phyloP scores from a whole-genome alignment of 78 protist species.

The Dictyostelium purpureum region DNA sequence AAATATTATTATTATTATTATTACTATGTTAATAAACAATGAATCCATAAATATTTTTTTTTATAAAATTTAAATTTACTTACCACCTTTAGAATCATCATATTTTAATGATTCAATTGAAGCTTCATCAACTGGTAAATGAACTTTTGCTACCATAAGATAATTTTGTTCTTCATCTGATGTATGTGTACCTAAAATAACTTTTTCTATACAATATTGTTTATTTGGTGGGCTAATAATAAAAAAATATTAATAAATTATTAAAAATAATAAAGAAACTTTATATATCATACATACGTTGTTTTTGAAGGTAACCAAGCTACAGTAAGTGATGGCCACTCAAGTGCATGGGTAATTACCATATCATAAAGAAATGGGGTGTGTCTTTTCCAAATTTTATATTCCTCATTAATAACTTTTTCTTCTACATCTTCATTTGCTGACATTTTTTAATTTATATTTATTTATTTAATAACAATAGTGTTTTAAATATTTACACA shows the following conservation, averaged over 20 bases:
- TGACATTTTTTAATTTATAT: neutral
- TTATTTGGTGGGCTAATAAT: slow-evolving; percentile 16
- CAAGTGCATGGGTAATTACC: slow-evolving; percentile 93
- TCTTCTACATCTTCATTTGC: slow-evolving; percentile 57
- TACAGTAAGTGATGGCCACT: slow-evolving; percentile 97
- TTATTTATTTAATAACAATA: neutral
- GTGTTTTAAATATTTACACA: no score
- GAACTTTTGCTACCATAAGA: slow-evolving; percentile 91
- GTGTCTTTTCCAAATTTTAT: slow-evolving; percentile 98
- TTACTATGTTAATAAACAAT: neutral
- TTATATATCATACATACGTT: neutral
- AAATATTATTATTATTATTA: neutral
- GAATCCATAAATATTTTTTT: no score
- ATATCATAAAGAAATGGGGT: slow-evolving; percentile 97
- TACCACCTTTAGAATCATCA: slow-evolving; percentile 84
- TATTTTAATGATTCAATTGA: slow-evolving; percentile 84
- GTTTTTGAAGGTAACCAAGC: slow-evolving; percentile 90
- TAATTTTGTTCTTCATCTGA: slow-evolving; percentile 94
- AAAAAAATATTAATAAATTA: no score
- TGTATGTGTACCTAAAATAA: slow-evolving; percentile 97
- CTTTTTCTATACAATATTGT: slow-evolving; percentile 82
- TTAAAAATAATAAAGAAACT: neutral
- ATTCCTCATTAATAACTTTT: slow-evolving; percentile 94
- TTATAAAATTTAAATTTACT: neutral
- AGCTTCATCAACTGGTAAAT: slow-evolving; percentile 90